Evolutionary conservation across 805 yeast species (phyloP).

Genomic region (Metschnikowia colocasiae): DNA sequence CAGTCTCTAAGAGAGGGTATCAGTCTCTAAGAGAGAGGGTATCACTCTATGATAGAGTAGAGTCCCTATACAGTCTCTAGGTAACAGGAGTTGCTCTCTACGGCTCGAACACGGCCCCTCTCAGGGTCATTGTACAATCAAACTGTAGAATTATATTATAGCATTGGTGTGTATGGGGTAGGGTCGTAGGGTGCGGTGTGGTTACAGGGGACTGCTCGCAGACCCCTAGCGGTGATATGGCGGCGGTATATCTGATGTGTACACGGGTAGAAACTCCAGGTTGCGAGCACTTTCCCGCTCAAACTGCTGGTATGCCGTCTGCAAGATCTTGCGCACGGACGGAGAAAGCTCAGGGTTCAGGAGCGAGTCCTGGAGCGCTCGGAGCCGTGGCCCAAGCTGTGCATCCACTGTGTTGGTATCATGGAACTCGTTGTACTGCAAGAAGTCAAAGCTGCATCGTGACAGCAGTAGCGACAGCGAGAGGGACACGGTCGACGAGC

Average conservation of each 20-base stretch:
- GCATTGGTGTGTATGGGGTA: too few relatives aligned
- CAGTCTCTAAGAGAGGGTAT: too few relatives aligned
- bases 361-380: constrained; percentile 14
- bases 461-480: not conserved
- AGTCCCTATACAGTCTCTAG: too few relatives aligned
- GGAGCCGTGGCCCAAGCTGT: constrained; percentile 15
- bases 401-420: constrained; percentile 12
- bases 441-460: constrained; percentile 1
- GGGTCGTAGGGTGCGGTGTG: too few relatives aligned
- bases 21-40: too few relatives aligned
- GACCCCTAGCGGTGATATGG: constrained; percentile 8
- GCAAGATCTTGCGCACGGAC: constrained; percentile 12
- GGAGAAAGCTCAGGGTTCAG: constrained; percentile 13
- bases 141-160: too few relatives aligned
- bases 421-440: constrained; percentile 5
- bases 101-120: too few relatives aligned
- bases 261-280: constrained; percentile 14
- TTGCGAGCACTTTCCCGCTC: constrained; percentile 13
- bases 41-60: too few relatives aligned
- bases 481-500: not conserved
- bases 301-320: constrained; percentile 13
- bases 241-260: constrained; percentile 14
- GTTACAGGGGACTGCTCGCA: too few relatives aligned
- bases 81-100: too few relatives aligned
- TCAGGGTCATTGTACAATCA: too few relatives aligned